Base-by-base conservation (phyloP, 2,329 filamentous ascomycete genomes). In the Emergomyces pasteurianus region DNA sequence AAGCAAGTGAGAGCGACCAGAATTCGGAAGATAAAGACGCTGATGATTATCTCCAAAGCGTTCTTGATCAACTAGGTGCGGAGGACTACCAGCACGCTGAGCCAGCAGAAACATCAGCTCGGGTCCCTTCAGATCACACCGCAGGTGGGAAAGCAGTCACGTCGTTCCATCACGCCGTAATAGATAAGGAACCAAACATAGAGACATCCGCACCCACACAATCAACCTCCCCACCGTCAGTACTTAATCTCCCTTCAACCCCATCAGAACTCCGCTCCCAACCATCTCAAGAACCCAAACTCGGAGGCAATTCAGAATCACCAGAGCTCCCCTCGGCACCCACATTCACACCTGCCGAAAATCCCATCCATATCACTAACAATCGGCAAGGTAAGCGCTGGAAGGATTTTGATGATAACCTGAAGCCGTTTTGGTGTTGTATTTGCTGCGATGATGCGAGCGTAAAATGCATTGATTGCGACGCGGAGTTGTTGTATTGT, bases 401-500 rank as follows among this genome's bases (percentile, higher is more conserved):
- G 70, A 71, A 53, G 69, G 71, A 7, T 76, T 67, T 56, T 56
- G 74, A 43, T 86, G 87, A 40, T 88, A 92, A 67, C 80, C n/a
- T 86, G 63, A 84, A 86, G 49, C 83, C 81, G 0, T 60, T 59
- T n/a, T 95, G 89, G 89, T 95, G 90, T 71, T 82, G 86, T 38
- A 90, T 94, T 10, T 95, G 90, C 70, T 84, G 87, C 54, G 88
- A 90, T 62, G 88, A 94, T 68, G 89, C 87, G 0, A 85, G 84
- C 2, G 75, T 94, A 34, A 80, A 80, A 61, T 95, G 90, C 70
- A 70, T 85, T 0, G 89, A 86, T 2, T 95, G 90, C 67, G 84
- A 85, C 58, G 78, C 77, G 1, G 82, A 92, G 65, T 61, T 62
- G 46, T 77, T 90, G 47, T 95, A 92, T 70, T 95, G 90, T 71